Percentiles rank a stretch among this genome's conserved stretches.
Evolutionary conservation across 2,329 filamentous ascomycete species (phyloP).

Genomic region (Chalara sp.): DNA sequence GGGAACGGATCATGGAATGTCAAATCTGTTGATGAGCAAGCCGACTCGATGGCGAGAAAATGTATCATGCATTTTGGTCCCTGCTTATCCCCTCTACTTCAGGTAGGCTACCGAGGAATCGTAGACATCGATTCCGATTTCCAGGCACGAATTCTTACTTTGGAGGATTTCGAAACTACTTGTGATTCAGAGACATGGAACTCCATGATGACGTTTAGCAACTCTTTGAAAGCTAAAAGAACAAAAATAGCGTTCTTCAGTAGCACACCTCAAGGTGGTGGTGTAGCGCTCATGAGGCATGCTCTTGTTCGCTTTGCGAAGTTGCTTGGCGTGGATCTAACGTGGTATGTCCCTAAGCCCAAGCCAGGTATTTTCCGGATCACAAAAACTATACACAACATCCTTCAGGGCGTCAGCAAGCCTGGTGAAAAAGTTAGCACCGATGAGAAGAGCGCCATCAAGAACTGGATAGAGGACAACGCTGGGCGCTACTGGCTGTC

Average conservation of each 20-base stretch:
- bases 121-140: slow-evolving; percentile 52
- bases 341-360: slow-evolving; percentile 72
- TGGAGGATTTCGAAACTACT: slow-evolving; percentile 45
- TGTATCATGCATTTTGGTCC: slow-evolving; percentile 73
- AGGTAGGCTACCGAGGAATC: slow-evolving; percentile 48
- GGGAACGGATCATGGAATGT: slow-evolving; percentile 40
- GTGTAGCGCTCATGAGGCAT: slow-evolving; percentile 61
- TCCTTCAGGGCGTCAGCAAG: slow-evolving; percentile 70
- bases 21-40: slow-evolving; percentile 69
- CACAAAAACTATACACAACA: slow-evolving; percentile 86
- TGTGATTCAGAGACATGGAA: slow-evolving; percentile 48
- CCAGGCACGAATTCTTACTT: slow-evolving; percentile 39
- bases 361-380: slow-evolving; percentile 73
- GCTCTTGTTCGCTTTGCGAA: slow-evolving; percentile 64
- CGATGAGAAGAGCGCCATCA: slow-evolving; percentile 56
- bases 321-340: slow-evolving; percentile 59
- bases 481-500: slow-evolving; percentile 68
- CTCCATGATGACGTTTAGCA: slow-evolving; percentile 46
- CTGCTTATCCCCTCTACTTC: slow-evolving; percentile 60
- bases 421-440: slow-evolving; percentile 56
- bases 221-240: slow-evolving; percentile 44
- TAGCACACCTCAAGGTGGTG: slow-evolving; percentile 57
- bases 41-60: slow-evolving; percentile 75
- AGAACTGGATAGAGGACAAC: slow-evolving; percentile 68
- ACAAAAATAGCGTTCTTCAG: slow-evolving; percentile 59